Conservation (phyloP, 192 early-diverging fungal genomes). For the Backusella morwellensis region DNA sequence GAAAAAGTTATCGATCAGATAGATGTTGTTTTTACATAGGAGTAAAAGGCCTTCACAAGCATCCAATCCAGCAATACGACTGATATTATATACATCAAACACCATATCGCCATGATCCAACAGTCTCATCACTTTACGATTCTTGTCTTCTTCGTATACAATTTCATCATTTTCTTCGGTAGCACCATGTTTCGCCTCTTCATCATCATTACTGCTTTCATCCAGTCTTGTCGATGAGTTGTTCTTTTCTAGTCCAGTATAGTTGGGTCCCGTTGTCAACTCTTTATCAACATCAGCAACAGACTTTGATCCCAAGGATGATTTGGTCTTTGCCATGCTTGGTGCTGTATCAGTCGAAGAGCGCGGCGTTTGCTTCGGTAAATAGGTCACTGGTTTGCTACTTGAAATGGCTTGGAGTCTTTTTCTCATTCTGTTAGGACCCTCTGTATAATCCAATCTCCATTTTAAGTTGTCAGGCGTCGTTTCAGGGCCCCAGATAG, state of each 20-base stretch:
- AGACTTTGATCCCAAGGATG: not conserved
- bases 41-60: constrained; percentile 67
- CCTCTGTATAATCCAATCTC: constrained; percentile 61
- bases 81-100: constrained; percentile 68
- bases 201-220: constrained; percentile 21
- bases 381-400: constrained; percentile 29
- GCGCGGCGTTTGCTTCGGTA: constrained; percentile 32
- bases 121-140: constrained; percentile 66
- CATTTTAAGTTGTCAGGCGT: constrained; percentile 32
- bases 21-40: constrained; percentile 69
- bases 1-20: constrained; percentile 72
- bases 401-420: constrained; percentile 47
- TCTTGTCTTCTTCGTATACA: constrained; percentile 65
- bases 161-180: constrained; percentile 46
- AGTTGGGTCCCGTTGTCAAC: not conserved
- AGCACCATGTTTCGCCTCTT: constrained; percentile 19
- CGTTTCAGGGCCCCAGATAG: constrained; percentile 57
- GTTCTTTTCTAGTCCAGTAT: not conserved
- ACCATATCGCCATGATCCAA: constrained; percentile 70
- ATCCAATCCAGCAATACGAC: constrained; percentile 65
- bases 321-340: not conserved
- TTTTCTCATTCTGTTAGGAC: constrained; percentile 48
- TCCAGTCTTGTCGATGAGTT: not conserved
- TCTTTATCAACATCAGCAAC: constrained; percentile 23
- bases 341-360: not conserved